Evolutionary conservation across 306 rosid genomes (phyloP).

Genomic region (Mimosa bimucronata): DNA sequence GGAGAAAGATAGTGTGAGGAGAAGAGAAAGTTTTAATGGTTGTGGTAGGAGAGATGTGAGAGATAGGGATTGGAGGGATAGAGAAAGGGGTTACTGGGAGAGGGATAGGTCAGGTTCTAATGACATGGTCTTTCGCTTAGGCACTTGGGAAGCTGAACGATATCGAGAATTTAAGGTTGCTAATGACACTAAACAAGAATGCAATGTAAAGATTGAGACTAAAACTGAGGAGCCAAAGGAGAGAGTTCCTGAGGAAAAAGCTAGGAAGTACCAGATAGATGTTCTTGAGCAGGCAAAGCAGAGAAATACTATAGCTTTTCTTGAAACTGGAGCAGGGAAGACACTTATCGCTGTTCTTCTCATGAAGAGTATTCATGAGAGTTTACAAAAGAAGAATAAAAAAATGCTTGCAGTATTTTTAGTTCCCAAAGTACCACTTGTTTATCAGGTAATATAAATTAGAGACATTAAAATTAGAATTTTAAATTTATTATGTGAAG

Average conservation of each 20-base stretch:
- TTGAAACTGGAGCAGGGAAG: constrained; percentile 99
- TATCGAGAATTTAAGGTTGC: constrained; percentile 51
- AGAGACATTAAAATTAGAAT: neutral
- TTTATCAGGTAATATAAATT: constrained; percentile 75
- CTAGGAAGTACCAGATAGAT: constrained; percentile 94
- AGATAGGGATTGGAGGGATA: constrained; percentile 70
- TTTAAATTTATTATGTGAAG: constrained; percentile 15
- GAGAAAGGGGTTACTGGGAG: constrained; percentile 94
- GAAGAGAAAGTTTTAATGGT: constrained; percentile 56
- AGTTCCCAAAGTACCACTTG: constrained; percentile 98
- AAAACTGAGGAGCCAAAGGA: constrained; percentile 61
- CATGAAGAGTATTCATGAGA: constrained; percentile 68
- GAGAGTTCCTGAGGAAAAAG: constrained; percentile 76
- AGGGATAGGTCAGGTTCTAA: constrained; percentile 76
- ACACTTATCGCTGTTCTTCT: constrained; percentile 96
- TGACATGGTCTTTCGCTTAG: constrained; percentile 71
- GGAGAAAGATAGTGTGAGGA: constrained; percentile 64
- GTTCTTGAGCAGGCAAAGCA: constrained; percentile 96
- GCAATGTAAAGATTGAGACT: constrained; percentile 53
- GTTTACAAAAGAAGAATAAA: constrained; percentile 62
- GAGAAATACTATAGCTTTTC: constrained; percentile 90
- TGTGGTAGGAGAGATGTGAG: constrained; percentile 67
- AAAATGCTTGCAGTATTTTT: constrained; percentile 92
- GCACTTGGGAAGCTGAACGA: constrained; percentile 72
- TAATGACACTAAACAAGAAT: constrained; percentile 49